phyloP scores from a whole-genome alignment of 2,329 filamentous ascomycete genomes.

The Cadophora luteo-olivacea region DNA sequence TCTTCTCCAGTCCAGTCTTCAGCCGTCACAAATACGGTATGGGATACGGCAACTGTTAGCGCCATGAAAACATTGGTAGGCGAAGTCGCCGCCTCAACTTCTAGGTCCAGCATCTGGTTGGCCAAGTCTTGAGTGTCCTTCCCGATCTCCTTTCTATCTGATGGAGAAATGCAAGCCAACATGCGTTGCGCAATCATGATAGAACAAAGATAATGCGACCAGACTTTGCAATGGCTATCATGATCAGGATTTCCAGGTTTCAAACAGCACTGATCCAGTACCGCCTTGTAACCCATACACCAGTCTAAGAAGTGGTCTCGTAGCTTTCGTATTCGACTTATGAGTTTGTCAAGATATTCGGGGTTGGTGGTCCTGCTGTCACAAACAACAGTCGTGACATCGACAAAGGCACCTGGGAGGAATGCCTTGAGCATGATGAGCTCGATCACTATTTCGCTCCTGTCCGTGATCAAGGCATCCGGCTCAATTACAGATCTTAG shows the following conservation, averaged over 20 bases:
- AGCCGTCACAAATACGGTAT: constrained; percentile 3
- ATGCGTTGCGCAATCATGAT: constrained; percentile 37
- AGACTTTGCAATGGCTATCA: constrained; percentile 36
- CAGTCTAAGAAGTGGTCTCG: constrained; percentile 31
- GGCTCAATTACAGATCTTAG: constrained; percentile 34
- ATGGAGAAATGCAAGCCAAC: constrained; percentile 29
- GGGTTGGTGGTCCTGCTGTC: constrained; percentile 19
- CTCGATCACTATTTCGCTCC: constrained; percentile 35
- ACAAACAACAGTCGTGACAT: constrained; percentile 32
- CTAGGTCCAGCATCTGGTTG: constrained; percentile 42
- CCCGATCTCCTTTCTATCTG: constrained; percentile 39
- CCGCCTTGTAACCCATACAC: constrained; percentile 24
- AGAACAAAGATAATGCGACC: constrained; percentile 41
- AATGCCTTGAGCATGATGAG: constrained; percentile 37
- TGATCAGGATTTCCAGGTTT: constrained; percentile 30
- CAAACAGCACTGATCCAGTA: constrained; percentile 18
- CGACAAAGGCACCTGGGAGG: constrained; percentile 43
- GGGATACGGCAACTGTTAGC: constrained; percentile 20
- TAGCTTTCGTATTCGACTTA: constrained; percentile 23
- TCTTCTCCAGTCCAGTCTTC: constrained; percentile 5
- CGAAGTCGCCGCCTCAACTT: constrained; percentile 33
- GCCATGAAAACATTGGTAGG: constrained; percentile 6
- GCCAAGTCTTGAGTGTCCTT: constrained; percentile 41
- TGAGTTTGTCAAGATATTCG: neutral
- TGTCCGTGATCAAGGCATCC: constrained; percentile 32